These are phyloP conservation scores for Quillaja saponaria DNA, from an alignment of 306 rosid species.

Conservation along the genomic window DNA sequence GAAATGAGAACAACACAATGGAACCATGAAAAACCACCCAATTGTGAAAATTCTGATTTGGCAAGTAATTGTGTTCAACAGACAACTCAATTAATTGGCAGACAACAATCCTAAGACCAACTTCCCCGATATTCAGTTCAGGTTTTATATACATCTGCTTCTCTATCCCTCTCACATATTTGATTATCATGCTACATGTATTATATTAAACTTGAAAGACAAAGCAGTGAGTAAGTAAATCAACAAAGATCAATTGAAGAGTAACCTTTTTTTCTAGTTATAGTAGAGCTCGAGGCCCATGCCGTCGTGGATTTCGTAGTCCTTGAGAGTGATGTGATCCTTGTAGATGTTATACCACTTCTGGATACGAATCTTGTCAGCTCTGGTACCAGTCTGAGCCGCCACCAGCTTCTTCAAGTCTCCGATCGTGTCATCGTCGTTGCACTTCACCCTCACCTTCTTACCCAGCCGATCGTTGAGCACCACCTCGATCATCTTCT, in stretches of 20 bases:
- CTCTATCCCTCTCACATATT: too few species aligned
- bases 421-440: constrained; percentile 87
- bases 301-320: constrained; percentile 91
- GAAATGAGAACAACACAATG: too few species aligned
- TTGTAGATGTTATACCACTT: constrained; percentile 85
- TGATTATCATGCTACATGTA: too few species aligned
- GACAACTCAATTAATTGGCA: too few species aligned
- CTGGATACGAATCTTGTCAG: constrained; percentile 80
- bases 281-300: constrained; percentile 98
- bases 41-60: too few species aligned
- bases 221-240: too few species aligned
- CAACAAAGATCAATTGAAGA: background rate
- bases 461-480: constrained; percentile 84
- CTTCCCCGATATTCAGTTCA: too few species aligned
- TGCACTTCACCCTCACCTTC: constrained; percentile 94
- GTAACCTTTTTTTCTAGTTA: constrained; percentile 40
- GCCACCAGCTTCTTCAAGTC: constrained; percentile 94
- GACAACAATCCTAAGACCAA: too few species aligned
- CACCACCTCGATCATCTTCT: constrained; percentile 95
- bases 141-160: too few species aligned
- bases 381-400: constrained; percentile 86
- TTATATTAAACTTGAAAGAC: too few species aligned
- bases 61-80: too few species aligned
- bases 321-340: constrained; percentile 87
- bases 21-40: too few species aligned